Conservation (phyloP, 805 yeast genomes). For the Candida peoriensis region DNA sequence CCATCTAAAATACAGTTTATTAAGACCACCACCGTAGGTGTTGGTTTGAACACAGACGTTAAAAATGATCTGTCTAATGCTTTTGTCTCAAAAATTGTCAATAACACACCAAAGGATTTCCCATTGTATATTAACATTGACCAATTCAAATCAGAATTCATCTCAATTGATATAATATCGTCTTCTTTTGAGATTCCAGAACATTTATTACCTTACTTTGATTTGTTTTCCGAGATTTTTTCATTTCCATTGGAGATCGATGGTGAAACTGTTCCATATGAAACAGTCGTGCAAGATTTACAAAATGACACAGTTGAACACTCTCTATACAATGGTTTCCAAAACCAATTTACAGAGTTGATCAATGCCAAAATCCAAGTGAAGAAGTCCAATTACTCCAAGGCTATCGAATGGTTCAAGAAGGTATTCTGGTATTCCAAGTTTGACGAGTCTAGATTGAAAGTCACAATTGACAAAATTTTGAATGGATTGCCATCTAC, state of each 20-base stretch:
- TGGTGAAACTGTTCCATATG: constrained; percentile 58
- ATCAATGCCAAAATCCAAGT: constrained; percentile 58
- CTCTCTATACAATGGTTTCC: constrained; percentile 50
- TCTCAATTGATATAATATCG: constrained; percentile 58
- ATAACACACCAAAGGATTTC: constrained; percentile 38
- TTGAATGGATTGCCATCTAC: constrained; percentile 35
- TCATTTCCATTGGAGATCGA: constrained; percentile 64
- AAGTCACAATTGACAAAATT: constrained; percentile 44
- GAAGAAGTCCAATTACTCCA: constrained; percentile 52
- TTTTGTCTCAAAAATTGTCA: constrained; percentile 22
- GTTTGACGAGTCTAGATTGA: constrained; percentile 69
- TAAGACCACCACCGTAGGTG: constrained; percentile 57
- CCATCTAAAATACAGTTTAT: constrained; percentile 72
- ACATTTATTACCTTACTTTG: constrained; percentile 56
- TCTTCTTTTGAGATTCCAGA: constrained; percentile 50
- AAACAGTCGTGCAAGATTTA: constrained; percentile 67
- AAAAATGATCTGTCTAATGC: constrained; percentile 27
- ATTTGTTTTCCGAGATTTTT: constrained; percentile 61
- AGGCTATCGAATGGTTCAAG: constrained; percentile 73
- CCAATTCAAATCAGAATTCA: constrained; percentile 72
- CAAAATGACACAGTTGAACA: constrained; percentile 70
- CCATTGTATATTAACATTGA: constrained; percentile 77
- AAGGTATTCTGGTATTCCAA: constrained; percentile 59
- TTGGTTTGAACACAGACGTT: constrained; percentile 41
- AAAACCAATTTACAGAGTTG: constrained; percentile 61